Conservation (phyloP, 2,329 filamentous ascomycete genomes). For the Leptoxyphium fumago region DNA sequence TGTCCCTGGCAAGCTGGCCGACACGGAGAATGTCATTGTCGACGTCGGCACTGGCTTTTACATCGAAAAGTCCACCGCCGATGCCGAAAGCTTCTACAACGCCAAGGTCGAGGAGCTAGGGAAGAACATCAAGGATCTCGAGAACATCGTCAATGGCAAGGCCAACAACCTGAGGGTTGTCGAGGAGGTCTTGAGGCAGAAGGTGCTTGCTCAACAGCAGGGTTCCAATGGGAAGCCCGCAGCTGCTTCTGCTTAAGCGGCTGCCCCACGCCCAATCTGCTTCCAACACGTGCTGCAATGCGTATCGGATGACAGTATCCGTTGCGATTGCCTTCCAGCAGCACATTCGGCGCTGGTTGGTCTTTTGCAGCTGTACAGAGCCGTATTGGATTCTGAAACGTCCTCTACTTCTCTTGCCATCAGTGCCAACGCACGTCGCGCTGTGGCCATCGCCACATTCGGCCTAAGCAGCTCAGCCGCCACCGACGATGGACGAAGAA, state of each 20-base stretch:
- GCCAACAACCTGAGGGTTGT: slow-evolving; percentile 71
- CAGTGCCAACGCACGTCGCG: too few relatives aligned
- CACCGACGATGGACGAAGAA: too few relatives aligned
- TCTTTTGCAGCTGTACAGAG: too few relatives aligned
- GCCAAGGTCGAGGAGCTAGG: slow-evolving; percentile 52
- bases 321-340: too few relatives aligned
- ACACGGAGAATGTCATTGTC: slow-evolving; percentile 65
- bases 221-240: slow-evolving; percentile 1
- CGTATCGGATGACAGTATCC: too few relatives aligned
- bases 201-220: slow-evolving; percentile 17
- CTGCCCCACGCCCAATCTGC: too few relatives aligned
- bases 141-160: slow-evolving; percentile 58
- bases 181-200: slow-evolving; percentile 58
- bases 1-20: slow-evolving; percentile 66
- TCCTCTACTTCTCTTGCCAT: too few relatives aligned
- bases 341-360: too few relatives aligned
- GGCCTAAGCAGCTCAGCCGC: too few relatives aligned
- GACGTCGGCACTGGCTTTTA: slow-evolving; percentile 92
- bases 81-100: slow-evolving; percentile 53
- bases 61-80: slow-evolving; percentile 62
- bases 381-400: too few relatives aligned
- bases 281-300: too few relatives aligned
- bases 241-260: background rate
- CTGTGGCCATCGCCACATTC: too few relatives aligned
- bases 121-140: slow-evolving; percentile 50